Conservation (phyloP, 2,329 filamentous ascomycete genomes). For the Alternaria gansuensis region DNA sequence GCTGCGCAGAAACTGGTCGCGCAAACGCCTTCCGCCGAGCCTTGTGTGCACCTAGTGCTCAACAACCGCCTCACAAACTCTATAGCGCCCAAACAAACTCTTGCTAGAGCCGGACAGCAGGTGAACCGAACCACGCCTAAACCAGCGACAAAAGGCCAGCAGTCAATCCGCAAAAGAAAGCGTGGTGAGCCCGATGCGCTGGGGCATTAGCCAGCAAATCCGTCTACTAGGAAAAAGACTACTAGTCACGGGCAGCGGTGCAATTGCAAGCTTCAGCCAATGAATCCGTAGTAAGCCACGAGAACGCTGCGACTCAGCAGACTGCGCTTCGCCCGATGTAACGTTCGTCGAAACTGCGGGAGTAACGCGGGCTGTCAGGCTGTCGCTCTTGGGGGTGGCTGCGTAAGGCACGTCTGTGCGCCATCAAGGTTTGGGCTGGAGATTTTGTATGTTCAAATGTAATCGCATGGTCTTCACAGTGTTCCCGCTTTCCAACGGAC, state of each 20-base stretch:
- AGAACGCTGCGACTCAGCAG: conserved; percentile 10
- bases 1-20: neutral
- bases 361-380: conserved; percentile 23
- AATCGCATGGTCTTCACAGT: conserved; percentile 16
- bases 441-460: conserved; percentile 15
- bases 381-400: conserved; percentile 17
- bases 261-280: conserved; percentile 30
- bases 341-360: conserved; percentile 23
- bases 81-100: conserved; percentile 11
- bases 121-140: conserved; percentile 19
- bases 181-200: conserved; percentile 23
- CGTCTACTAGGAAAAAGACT: conserved; percentile 20
- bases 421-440: conserved; percentile 6
- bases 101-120: conserved; percentile 15
- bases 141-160: conserved; percentile 12
- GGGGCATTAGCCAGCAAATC: conserved; percentile 23
- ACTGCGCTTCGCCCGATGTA: conserved; percentile 22
- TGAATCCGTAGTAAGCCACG: conserved; percentile 9
- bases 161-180: conserved; percentile 15
- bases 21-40: conserved; percentile 1
- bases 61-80: conserved; percentile 8
- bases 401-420: conserved; percentile 15
- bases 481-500: conserved; percentile 13
- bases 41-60: conserved; percentile 4
- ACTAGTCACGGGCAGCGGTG: conserved; percentile 22